Percentiles rank a stretch among this genome's conserved stretches.
phyloP scores from a whole-genome alignment of 176 grass and related monocot species.

The Oryza meridionalis region DNA sequence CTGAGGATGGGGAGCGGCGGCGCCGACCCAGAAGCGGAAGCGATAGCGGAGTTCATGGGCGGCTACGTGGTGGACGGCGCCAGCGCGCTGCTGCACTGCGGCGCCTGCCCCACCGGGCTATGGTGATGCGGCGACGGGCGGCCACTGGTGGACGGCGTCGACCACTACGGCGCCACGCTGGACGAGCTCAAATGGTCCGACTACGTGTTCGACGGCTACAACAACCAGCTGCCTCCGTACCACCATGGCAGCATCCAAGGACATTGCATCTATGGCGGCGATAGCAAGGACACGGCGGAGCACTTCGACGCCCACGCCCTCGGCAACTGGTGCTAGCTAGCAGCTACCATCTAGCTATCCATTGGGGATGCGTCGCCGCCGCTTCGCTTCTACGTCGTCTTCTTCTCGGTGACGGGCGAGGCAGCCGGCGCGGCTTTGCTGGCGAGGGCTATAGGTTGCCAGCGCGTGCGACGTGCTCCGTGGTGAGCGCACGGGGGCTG shows the following conservation, averaged over 20 bases:
- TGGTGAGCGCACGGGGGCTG: too few species aligned
- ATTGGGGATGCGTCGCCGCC: too few species aligned
- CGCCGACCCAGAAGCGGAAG: too few species aligned
- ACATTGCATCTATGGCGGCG: slow-evolving; percentile 63
- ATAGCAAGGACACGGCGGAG: slow-evolving; percentile 36
- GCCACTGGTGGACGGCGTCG: background rate
- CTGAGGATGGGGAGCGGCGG: too few species aligned
- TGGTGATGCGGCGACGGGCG: background rate
- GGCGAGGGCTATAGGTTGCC: too few species aligned
- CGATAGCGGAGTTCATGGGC: slow-evolving; percentile 13
- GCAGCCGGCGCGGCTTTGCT: too few species aligned
- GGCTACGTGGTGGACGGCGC: slow-evolving; percentile 36
- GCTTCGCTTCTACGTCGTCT: too few species aligned
- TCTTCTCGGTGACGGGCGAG: too few species aligned
- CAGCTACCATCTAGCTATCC: too few species aligned
- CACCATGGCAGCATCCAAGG: slow-evolving; percentile 15
- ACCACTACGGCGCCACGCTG: slow-evolving; percentile 51
- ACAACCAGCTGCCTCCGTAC: background rate
- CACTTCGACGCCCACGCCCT: slow-evolving; percentile 47
- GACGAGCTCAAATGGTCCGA: slow-evolving; percentile 71
- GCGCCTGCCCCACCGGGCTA: background rate
- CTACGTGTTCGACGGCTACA: slow-evolving; percentile 57
- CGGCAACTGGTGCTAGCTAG: slow-evolving; percentile 42
- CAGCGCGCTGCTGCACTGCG: slow-evolving; percentile 3
- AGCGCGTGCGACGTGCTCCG: too few species aligned